phyloP scores from a whole-genome alignment of 179 eudicot species.

The Kewa caespitosa region DNA sequence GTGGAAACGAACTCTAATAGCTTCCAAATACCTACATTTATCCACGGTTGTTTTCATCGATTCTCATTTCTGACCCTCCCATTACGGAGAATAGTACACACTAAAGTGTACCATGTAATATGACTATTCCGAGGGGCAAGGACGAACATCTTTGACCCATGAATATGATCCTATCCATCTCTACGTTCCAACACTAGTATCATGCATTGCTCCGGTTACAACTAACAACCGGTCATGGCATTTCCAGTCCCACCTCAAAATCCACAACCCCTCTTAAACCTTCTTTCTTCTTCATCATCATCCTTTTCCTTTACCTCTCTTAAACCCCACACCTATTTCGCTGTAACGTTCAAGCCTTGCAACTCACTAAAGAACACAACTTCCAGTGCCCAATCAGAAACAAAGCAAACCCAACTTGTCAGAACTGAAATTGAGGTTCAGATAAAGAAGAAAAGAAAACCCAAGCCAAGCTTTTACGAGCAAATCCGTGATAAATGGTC shows the following conservation, averaged over 20 bases:
- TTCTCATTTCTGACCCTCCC: no score
- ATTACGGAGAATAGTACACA: no score
- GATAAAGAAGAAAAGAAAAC: conserved; percentile 50
- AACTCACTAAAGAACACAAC: conserved; percentile 33
- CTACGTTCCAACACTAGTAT: no score
- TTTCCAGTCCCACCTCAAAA: conserved; percentile 19
- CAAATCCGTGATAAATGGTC: conserved; percentile 90
- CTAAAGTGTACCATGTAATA: no score
- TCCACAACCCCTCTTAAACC: conserved; percentile 21
- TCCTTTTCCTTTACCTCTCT: conserved; percentile 24
- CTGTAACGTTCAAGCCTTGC: conserved; percentile 28
- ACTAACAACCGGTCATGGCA: conserved; percentile 29
- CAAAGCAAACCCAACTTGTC: conserved; percentile 21
- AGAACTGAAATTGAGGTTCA: conserved; percentile 17
- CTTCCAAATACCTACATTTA: no score
- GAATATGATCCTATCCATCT: no score
- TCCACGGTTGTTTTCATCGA: no score
- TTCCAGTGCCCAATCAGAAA: conserved; percentile 27
- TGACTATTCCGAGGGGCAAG: no score
- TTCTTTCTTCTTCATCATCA: conserved; percentile 18
- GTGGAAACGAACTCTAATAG: no score
- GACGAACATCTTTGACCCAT: no score
- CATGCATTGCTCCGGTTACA: background rate
- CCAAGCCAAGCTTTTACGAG: conserved; percentile 74
- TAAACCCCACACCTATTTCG: conserved; percentile 12